A percentile compares a stretch with the other conserved stretches of the same genome.
Evolutionary conservation across 345 rosid species (phyloP).

Genomic region (Diplotaxis tenuifolia): DNA sequence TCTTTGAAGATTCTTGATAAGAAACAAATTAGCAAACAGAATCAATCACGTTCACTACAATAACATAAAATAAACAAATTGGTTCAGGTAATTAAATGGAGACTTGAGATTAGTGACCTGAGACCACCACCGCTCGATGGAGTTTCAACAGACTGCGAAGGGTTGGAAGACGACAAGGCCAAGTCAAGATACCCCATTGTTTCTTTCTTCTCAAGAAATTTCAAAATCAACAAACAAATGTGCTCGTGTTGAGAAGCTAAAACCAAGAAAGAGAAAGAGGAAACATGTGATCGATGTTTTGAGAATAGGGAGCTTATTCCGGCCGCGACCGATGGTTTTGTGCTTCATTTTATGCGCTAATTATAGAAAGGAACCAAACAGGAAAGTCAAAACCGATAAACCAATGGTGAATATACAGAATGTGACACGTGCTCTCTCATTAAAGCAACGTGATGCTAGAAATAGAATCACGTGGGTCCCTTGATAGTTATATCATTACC

Average conservation of each 20-base stretch:
- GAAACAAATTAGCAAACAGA: neutral
- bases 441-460: neutral
- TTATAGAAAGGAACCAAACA: slow-evolving; percentile 3
- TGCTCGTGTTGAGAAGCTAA: neutral
- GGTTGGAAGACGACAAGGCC: slow-evolving; percentile 25
- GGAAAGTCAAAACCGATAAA: neutral
- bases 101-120: slow-evolving; percentile 45
- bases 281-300: slow-evolving; percentile 18
- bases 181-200: slow-evolving; percentile 34
- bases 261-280: neutral
- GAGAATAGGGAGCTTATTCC: slow-evolving; percentile 16
- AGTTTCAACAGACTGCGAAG: slow-evolving; percentile 43
- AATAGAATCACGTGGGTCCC: neutral
- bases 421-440: neutral
- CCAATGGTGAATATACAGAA: neutral
- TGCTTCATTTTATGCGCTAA: neutral
- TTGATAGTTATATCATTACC: neutral
- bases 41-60: neutral
- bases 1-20: neutral
- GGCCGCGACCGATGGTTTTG: slow-evolving; percentile 10
- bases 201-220: neutral
- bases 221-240: slow-evolving; percentile 2
- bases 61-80: neutral
- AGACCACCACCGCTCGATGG: slow-evolving; percentile 89
- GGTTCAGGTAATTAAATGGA: neutral